These are phyloP conservation scores for Galeopsis tetrahit DNA, from an alignment of 257 asterid species.

Conservation along the genomic window DNA sequence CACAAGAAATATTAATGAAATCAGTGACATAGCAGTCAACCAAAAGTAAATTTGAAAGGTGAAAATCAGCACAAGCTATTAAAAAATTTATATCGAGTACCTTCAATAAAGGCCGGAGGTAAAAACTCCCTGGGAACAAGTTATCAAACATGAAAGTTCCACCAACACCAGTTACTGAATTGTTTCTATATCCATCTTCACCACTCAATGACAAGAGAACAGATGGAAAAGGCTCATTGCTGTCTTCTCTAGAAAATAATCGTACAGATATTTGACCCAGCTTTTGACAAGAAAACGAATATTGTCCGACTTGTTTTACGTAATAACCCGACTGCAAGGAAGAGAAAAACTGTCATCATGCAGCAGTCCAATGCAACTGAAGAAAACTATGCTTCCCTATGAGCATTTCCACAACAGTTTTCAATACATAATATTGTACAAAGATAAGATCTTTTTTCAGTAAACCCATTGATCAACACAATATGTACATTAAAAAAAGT, in stretches of 20 bases:
- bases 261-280: slow-evolving; percentile 80
- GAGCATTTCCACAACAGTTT: slow-evolving; percentile 22
- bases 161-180: slow-evolving; percentile 83
- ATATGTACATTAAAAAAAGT: slow-evolving; percentile 20
- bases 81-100: slow-evolving; percentile 44
- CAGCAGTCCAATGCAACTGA: slow-evolving; percentile 25
- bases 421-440: neutral
- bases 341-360: slow-evolving; percentile 32
- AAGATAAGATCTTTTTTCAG: slow-evolving; percentile 4
- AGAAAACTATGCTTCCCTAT: slow-evolving; percentile 1
- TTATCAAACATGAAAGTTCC: slow-evolving; percentile 72
- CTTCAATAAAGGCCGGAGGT: slow-evolving; percentile 95
- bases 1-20: slow-evolving; percentile 12
- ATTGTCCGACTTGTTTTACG: slow-evolving; percentile 67
- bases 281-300: slow-evolving; percentile 90
- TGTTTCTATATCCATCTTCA: slow-evolving; percentile 97
- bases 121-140: slow-evolving; percentile 95
- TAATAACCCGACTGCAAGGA: slow-evolving; percentile 87
- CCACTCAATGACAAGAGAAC: slow-evolving; percentile 93
- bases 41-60: slow-evolving; percentile 13
- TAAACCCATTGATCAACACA: slow-evolving; percentile 10
- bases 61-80: slow-evolving; percentile 23
- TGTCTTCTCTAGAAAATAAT: slow-evolving; percentile 66
- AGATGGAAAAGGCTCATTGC: slow-evolving; percentile 77
- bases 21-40: slow-evolving; percentile 21